These are phyloP conservation scores for Phyllostachys edulis DNA, from an alignment of 176 grass and related monocot genomes.

Conservation along the genomic window DNA sequence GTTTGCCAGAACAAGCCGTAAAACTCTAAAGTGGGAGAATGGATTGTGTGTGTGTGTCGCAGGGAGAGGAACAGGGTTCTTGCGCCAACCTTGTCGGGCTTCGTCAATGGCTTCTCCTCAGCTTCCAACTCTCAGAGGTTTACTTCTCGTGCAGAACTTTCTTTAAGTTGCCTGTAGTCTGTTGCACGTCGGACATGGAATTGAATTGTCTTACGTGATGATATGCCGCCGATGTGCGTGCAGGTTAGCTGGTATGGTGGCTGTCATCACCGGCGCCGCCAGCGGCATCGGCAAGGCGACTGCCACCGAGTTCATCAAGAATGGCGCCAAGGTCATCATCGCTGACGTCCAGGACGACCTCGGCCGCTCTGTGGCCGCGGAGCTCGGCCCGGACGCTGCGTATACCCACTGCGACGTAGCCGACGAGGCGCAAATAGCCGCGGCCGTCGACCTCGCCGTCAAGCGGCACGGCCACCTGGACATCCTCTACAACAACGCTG, in stretches of 20 bases:
- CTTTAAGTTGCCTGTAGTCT: too few relatives aligned
- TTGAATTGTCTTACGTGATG: too few relatives aligned
- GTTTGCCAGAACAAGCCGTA: too few relatives aligned
- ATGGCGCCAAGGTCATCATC: slow-evolving; percentile 41
- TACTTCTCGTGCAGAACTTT: too few relatives aligned
- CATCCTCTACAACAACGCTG: slow-evolving; percentile 48
- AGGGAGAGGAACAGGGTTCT: too few relatives aligned
- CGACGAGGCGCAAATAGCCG: slow-evolving; percentile 40
- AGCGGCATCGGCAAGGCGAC: slow-evolving; percentile 51
- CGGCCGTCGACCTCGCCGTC: slow-evolving; percentile 25
- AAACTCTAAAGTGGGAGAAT: too few relatives aligned
- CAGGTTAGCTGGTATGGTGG: slow-evolving; percentile 44
- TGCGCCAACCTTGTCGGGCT: too few relatives aligned
- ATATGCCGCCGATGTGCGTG: background rate
- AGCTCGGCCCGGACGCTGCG: slow-evolving; percentile 7
- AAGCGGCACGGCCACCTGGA: slow-evolving; percentile 29
- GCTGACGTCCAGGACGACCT: slow-evolving; percentile 55
- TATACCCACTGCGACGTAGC: slow-evolving; percentile 44
- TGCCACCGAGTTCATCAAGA: slow-evolving; percentile 15
- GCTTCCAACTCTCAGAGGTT: too few relatives aligned
- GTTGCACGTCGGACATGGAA: too few relatives aligned
- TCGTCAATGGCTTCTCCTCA: too few relatives aligned
- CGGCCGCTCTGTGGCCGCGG: slow-evolving; percentile 27
- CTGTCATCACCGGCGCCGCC: slow-evolving; percentile 38
- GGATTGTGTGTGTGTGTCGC: too few relatives aligned